These are phyloP conservation scores for Camelina hispida DNA, from an alignment of 345 rosid genomes.

Conservation along the genomic window DNA sequence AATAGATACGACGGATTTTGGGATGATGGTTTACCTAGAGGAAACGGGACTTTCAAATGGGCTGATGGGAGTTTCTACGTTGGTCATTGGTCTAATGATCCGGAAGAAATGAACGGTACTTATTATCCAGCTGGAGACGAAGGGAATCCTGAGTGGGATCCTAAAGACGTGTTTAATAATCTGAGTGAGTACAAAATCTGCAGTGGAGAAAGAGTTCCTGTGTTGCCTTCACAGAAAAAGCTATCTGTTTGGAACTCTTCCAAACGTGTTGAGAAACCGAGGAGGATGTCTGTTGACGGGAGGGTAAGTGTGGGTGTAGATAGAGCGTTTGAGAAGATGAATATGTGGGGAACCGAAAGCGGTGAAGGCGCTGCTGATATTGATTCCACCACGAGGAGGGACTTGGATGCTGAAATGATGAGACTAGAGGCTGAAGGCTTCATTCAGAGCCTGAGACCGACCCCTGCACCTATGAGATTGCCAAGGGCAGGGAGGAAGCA, in stretches of 20 bases:
- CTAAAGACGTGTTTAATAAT: constrained; percentile 56
- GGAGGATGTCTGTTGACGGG: constrained; percentile 82
- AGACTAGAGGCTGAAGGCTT: constrained; percentile 52
- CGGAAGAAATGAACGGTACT: constrained; percentile 68
- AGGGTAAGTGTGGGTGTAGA: constrained; percentile 84
- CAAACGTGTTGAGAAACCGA: constrained; percentile 60
- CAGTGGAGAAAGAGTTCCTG: constrained; percentile 65
- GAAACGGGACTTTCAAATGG: constrained; percentile 75
- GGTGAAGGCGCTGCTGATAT: constrained; percentile 47
- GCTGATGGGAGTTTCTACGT: constrained; percentile 78
- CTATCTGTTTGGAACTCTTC: constrained; percentile 77
- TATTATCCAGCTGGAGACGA: constrained; percentile 64
- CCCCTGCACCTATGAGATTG: constrained; percentile 56
- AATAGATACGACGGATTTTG: constrained; percentile 72
- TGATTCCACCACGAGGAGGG: constrained; percentile 42
- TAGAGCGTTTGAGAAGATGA: constrained; percentile 71
- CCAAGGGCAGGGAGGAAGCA: constrained; percentile 71
- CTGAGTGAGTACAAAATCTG: constrained; percentile 51
- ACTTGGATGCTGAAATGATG: constrained; percentile 55
- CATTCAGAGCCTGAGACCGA: constrained; percentile 39
- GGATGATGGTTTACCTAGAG: constrained; percentile 81
- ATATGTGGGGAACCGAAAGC: constrained; percentile 64
- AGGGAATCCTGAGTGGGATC: constrained; percentile 62
- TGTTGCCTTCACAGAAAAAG: constrained; percentile 87
- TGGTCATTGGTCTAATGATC: constrained; percentile 85